phyloP scores from a whole-genome alignment of 306 rosid species.

The Herpetospermum pedunculosum region DNA sequence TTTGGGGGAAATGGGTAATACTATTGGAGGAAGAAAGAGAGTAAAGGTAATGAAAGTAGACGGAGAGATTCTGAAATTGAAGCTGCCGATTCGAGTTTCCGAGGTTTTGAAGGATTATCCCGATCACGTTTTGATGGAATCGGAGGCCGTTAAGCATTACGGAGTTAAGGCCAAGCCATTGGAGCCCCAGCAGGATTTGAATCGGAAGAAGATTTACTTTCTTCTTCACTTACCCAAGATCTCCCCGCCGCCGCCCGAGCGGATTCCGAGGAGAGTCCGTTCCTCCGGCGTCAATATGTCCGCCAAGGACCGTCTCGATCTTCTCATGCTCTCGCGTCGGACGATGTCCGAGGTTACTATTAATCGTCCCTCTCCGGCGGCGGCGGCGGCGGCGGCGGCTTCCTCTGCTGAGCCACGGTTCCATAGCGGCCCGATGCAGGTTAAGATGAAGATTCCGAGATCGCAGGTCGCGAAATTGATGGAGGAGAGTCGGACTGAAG shows the following conservation, averaged over 20 bases:
- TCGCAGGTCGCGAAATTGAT: constrained; percentile 51
- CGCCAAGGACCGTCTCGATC: constrained; percentile 76
- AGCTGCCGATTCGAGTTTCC: constrained; percentile 39
- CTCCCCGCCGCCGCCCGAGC: not conserved
- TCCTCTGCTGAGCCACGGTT: constrained; percentile 7
- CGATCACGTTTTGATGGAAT: constrained; percentile 49
- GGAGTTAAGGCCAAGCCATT: constrained; percentile 68
- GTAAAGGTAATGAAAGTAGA: constrained; percentile 74
- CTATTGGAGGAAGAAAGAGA: constrained; percentile 39
- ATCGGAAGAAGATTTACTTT: constrained; percentile 47
- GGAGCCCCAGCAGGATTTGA: constrained; percentile 46
- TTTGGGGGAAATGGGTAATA: constrained; percentile 61
- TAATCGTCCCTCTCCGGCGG: not conserved
- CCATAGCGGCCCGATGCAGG: constrained; percentile 28
- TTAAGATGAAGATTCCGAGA: constrained; percentile 62
- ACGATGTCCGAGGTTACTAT: constrained; percentile 46
- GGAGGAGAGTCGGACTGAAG: constrained; percentile 48
- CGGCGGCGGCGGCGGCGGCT: not conserved
- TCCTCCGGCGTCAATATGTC: constrained; percentile 45
- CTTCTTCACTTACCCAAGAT: constrained; percentile 41
- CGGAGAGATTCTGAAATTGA: constrained; percentile 63
- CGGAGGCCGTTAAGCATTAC: constrained; percentile 47
- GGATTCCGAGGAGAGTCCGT: constrained; percentile 33
- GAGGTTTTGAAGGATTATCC: constrained; percentile 61
- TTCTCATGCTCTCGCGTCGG: constrained; percentile 66